Conservation (phyloP, 306 rosid species). For the Delonix regia region DNA sequence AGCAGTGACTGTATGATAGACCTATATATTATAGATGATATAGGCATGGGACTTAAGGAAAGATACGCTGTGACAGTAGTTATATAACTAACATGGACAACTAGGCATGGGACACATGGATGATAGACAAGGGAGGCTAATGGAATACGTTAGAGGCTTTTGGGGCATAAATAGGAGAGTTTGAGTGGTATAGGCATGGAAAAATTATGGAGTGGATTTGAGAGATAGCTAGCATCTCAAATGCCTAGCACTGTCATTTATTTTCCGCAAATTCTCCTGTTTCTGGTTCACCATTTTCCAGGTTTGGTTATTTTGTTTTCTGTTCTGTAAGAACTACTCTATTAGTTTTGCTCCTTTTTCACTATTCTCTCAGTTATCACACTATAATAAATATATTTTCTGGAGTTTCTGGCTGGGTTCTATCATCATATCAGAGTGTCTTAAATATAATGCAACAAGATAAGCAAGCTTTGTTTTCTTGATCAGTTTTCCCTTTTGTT, state of each 20-base stretch:
- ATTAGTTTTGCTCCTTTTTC: neutral
- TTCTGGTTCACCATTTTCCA: neutral
- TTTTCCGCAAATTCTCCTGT: neutral
- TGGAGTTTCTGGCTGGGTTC: no score
- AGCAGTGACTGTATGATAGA: neutral
- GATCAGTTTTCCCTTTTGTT: neutral
- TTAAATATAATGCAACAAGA: neutral
- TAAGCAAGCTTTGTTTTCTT: neutral
- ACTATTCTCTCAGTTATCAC: neutral
- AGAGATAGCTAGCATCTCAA: neutral
- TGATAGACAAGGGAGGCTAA: neutral
- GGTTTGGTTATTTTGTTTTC: neutral
- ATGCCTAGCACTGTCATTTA: neutral
- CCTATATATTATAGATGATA: neutral
- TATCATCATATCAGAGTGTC: neutral
- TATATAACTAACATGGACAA: neutral
- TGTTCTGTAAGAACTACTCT: neutral
- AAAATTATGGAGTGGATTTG: neutral
- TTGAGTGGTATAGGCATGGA: neutral
- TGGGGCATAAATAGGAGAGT: neutral
- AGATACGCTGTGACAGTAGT: neutral
- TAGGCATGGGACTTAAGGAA: neutral
- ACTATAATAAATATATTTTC: neutral
- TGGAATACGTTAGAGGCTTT: neutral
- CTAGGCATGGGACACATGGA: neutral